Evolutionary conservation across 2,329 filamentous ascomycete species (phyloP), one percentile per base, ranked within the genome.

Genomic region (Epichloe gansuensis): DNA sequence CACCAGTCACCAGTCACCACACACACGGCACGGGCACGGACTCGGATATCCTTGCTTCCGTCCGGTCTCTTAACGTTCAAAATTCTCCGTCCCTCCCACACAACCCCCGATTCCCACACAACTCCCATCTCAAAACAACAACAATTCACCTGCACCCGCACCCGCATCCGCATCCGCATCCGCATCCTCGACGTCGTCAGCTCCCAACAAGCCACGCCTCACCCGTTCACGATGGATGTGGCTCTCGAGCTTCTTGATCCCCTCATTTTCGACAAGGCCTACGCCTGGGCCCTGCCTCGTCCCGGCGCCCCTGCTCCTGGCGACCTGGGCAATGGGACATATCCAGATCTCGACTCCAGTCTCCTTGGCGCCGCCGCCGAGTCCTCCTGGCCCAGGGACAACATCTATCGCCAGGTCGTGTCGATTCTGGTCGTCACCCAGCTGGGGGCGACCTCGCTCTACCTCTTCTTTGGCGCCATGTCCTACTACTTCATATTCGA

Each of bases 401-500:
- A 70, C 60, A 64, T 72, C 51, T 58, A 63, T 40, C 69, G 70
- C 50, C 70, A 72, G 51, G 56, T 58, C 58, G 58, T 63, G 49
- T 71, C 69, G 0, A 63, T 72, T 48, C 58, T 71, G 11, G 49
- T 68, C 56, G 56, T 71, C 50, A 69, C 68, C 23, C 65, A 68
- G 55, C 50, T 70, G 35, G 70, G 68, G 52, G 68, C 68, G 51
- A 62, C 66, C 13, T 49, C 50, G 11, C 59, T 66, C 35, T 89
- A 89, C 73, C 85, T 84, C 63, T 58, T 82, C 57, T 85, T 80
- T 64, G 81, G 84, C 25, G 74, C 79, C 39, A 70, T 87, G 13
- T 89, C 85, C 36, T 90, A 89, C 69, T 68, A 83, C 67, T 80
- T 87, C 68, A 71, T 90, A 51, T 74, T 73, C 55, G 72, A 74